Evolutionary conservation across 345 rosid species (phyloP).

Genomic region (Heritiera littoralis): DNA sequence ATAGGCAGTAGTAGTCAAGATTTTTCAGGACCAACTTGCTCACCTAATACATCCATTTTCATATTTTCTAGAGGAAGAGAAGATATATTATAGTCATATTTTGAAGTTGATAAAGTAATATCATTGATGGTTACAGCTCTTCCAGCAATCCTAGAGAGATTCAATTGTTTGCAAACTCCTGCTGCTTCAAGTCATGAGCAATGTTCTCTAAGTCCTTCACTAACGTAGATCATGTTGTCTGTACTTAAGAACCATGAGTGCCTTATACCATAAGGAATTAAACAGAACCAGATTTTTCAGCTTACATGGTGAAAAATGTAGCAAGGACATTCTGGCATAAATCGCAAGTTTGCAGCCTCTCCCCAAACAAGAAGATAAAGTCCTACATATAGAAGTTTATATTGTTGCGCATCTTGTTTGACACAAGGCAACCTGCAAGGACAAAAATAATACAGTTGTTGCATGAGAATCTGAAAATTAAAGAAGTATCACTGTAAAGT

Average conservation of each 20-base stretch:
- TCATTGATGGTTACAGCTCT: background rate
- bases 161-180: background rate
- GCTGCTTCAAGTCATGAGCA: background rate
- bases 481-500: background rate
- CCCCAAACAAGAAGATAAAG: slow-evolving; percentile 99
- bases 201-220: background rate
- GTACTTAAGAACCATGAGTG: background rate
- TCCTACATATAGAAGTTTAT: slow-evolving; percentile 77
- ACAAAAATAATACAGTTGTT: slow-evolving; percentile 25
- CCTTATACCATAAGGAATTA: background rate
- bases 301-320: slow-evolving; percentile 96
- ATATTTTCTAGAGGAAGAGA: background rate
- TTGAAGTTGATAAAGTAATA: background rate
- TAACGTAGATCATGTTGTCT: background rate
- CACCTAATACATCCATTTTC: background rate
- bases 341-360: slow-evolving; percentile 93
- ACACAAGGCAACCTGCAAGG: slow-evolving; percentile 71
- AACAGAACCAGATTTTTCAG: slow-evolving; percentile 20
- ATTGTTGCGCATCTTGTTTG: slow-evolving; percentile 79
- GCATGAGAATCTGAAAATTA: slow-evolving; percentile 20
- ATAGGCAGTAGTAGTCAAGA: background rate
- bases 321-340: slow-evolving; percentile 92
- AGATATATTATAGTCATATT: background rate
- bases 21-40: background rate
- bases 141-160: background rate